phyloP scores from a whole-genome alignment of 768 basidiomycete genomes.

The Fibroporia radiculosa region DNA sequence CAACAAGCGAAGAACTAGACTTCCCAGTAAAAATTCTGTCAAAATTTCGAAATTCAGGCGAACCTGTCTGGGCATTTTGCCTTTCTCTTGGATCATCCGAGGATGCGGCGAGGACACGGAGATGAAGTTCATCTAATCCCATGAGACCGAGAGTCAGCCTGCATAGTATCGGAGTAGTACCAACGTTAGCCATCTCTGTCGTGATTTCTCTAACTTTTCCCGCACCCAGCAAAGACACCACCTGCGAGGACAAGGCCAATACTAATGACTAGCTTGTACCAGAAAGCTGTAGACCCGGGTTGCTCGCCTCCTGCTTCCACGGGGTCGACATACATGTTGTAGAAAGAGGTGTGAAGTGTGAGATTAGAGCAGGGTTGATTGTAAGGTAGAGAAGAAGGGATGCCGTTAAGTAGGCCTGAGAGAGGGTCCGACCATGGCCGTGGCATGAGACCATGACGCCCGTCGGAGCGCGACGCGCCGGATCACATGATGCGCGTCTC shows the following conservation, averaged over 20 bases:
- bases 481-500: no score
- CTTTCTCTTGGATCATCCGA: slow-evolving; percentile 69
- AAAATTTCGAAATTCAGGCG: not conserved
- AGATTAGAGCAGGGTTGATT: no score
- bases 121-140: slow-evolving; percentile 88
- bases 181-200: no score
- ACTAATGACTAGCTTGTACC: slow-evolving; percentile 63
- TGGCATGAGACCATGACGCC: no score
- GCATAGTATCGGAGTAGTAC: not conserved
- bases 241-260: slow-evolving; percentile 69
- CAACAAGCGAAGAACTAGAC: slow-evolving; percentile 39
- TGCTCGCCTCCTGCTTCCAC: slow-evolving; percentile 15
- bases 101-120: slow-evolving; percentile 76
- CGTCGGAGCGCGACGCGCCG: no score
- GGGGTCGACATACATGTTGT: not conserved
- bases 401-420: no score
- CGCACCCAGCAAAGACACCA: slow-evolving; percentile 87
- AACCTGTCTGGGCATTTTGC: slow-evolving; percentile 64
- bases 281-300: slow-evolving; percentile 60
- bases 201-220: not conserved
- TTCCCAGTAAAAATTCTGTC: not conserved
- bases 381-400: no score
- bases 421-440: no score
- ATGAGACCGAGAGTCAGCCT: slow-evolving; percentile 88
- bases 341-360: no score